Conservation (phyloP, 75 land plant species). For the Pseudotsuga menziesii region DNA sequence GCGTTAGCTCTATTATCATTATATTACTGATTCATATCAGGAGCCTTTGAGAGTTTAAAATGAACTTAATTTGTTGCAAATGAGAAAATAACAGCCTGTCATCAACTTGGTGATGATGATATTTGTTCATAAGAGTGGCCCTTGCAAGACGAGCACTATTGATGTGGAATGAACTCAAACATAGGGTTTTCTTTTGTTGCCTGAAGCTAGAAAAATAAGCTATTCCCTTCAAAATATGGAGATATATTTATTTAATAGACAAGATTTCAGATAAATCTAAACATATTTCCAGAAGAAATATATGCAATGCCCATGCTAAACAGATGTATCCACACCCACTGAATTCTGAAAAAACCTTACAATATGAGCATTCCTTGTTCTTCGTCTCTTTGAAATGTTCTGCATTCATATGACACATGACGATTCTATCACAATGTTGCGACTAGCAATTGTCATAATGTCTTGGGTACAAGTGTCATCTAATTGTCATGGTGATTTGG, state of each 20-base stretch:
- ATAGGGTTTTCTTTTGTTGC: background rate
- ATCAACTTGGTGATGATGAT: background rate
- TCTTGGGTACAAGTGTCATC: background rate
- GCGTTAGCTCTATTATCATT: background rate
- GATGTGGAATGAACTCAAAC: background rate
- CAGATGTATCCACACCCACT: background rate
- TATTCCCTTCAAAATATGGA: background rate
- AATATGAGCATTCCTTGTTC: background rate
- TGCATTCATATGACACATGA: background rate
- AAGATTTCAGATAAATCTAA: background rate
- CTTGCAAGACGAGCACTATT: background rate
- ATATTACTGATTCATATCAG: background rate
- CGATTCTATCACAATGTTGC: background rate
- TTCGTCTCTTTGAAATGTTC: background rate
- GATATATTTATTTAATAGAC: background rate
- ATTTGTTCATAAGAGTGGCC: background rate
- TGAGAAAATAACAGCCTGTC: background rate
- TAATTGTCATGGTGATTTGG: background rate
- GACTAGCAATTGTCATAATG: background rate
- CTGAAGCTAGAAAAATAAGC: background rate
- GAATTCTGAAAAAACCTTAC: background rate
- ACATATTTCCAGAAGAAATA: background rate
- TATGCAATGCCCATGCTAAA: background rate
- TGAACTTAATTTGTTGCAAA: background rate
- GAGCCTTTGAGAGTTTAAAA: background rate